Conservation (phyloP, 78 protist genomes). For the Dictyostelium citrinum region DNA sequence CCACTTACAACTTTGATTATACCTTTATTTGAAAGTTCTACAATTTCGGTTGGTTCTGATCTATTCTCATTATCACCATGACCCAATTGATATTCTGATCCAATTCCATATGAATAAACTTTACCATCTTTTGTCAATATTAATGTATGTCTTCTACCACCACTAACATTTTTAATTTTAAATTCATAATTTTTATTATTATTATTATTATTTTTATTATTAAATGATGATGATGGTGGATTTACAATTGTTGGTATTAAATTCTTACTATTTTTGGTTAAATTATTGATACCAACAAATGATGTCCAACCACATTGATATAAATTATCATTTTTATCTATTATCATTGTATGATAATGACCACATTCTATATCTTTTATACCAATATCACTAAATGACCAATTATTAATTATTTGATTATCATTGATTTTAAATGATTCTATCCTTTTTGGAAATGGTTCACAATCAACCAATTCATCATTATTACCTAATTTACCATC, state of each 20-base stretch:
- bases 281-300: slow-evolving; percentile 10
- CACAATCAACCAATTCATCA: not conserved
- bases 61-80: not conserved
- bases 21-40: not conserved
- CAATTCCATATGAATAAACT: slow-evolving; percentile 18
- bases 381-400: not conserved
- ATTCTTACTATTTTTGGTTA: not conserved
- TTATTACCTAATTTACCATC: slow-evolving; percentile 49
- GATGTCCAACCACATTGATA: slow-evolving; percentile 53
- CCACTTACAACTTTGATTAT: slow-evolving; percentile 3
- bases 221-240: not conserved
- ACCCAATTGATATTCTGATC: slow-evolving; percentile 39
- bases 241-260: not conserved
- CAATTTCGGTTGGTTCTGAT: not conserved
- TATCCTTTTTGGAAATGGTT: slow-evolving; percentile 14
- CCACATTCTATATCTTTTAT: slow-evolving; percentile 31
- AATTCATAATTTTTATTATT: not conserved
- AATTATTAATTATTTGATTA: not conserved
- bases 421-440: not conserved
- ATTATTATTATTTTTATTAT: not conserved
- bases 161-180: not conserved
- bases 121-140: not conserved
- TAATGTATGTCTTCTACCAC: slow-evolving; percentile 60
- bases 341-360: slow-evolving; percentile 49
- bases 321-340: not conserved